Conservation (phyloP, 345 rosid genomes). For the Camelina hispida region DNA sequence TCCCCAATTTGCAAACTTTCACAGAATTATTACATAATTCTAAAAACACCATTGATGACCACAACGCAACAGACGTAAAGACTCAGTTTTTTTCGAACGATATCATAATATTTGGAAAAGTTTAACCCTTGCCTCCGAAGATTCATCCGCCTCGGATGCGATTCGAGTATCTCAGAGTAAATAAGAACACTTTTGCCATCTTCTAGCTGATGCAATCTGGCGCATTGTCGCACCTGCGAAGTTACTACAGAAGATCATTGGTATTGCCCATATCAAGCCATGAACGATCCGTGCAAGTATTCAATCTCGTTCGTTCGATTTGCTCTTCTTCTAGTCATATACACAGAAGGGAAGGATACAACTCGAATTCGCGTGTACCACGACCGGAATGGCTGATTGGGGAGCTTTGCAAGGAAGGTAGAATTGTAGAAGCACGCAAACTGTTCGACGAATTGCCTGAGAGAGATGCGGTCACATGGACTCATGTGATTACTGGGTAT, state of each 20-base stretch:
- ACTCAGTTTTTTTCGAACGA: no score
- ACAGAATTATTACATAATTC: no score
- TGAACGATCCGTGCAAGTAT: slow-evolving; percentile 13
- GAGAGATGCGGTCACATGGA: slow-evolving; percentile 73
- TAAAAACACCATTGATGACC: no score
- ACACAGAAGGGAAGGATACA: slow-evolving; percentile 42
- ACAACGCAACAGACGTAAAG: not conserved
- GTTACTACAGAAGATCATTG: slow-evolving; percentile 19
- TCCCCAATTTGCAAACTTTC: not conserved
- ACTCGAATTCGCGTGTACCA: slow-evolving; percentile 43
- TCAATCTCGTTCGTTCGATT: slow-evolving; percentile 13
- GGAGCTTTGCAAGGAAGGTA: slow-evolving; percentile 53
- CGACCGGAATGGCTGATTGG: slow-evolving; percentile 58
- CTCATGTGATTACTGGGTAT: slow-evolving; percentile 63
- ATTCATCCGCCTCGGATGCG: no score
- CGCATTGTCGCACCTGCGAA: slow-evolving; percentile 28
- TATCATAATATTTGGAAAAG: no score
- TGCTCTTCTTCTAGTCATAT: slow-evolving; percentile 17
- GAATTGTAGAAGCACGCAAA: slow-evolving; percentile 58
- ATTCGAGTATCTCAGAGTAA: no score
- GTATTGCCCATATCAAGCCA: slow-evolving; percentile 19
- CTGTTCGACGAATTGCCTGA: slow-evolving; percentile 66
- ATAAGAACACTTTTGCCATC: not conserved
- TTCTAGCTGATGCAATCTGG: slow-evolving; percentile 40
- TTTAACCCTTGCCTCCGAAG: no score